These are phyloP conservation scores for Zymoseptoria brevis DNA, from an alignment of 2,329 filamentous ascomycete genomes.

Conservation along the genomic window DNA sequence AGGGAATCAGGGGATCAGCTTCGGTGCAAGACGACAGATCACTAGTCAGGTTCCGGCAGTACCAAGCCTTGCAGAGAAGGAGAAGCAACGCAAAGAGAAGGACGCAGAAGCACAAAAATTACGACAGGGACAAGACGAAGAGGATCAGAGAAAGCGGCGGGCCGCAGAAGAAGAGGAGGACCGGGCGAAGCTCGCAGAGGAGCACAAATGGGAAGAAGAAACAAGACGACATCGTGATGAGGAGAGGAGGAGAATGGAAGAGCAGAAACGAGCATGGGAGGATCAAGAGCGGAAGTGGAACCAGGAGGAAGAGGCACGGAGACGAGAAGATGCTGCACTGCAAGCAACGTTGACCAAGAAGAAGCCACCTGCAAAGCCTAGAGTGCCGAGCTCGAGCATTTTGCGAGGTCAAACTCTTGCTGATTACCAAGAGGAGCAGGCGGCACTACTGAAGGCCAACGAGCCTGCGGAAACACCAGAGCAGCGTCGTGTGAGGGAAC, in stretches of 20 bases:
- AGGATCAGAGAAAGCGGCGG: slow-evolving; percentile 43
- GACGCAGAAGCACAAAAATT: slow-evolving; percentile 48
- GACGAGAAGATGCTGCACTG: slow-evolving; percentile 64
- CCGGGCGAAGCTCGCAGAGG: slow-evolving; percentile 53
- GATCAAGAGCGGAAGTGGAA: slow-evolving; percentile 72
- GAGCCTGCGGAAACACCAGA: slow-evolving; percentile 40
- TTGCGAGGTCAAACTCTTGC: slow-evolving; percentile 78
- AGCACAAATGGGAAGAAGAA: slow-evolving; percentile 60
- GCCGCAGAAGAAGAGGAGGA: slow-evolving; percentile 55
- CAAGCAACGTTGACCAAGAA: slow-evolving; percentile 55
- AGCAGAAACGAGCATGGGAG: slow-evolving; percentile 67
- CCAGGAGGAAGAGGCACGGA: slow-evolving; percentile 63
- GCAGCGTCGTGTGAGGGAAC: slow-evolving; percentile 63
- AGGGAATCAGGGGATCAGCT: slow-evolving; percentile 86
- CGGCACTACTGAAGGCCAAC: slow-evolving; percentile 29
- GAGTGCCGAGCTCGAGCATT: slow-evolving; percentile 38
- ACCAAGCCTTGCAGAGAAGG: slow-evolving; percentile 76
- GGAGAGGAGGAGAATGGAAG: slow-evolving; percentile 52
- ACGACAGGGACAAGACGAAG: slow-evolving; percentile 41
- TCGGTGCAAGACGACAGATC: slow-evolving; percentile 87
- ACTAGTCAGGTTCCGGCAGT: slow-evolving; percentile 73
- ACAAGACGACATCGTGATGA: slow-evolving; percentile 51
- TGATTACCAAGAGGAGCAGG: slow-evolving; percentile 71
- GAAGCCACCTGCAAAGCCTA: slow-evolving; percentile 54
- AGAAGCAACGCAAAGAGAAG: slow-evolving; percentile 55